Percentiles rank a stretch among this genome's conserved stretches.
These are phyloP conservation scores for Cladorrhinum sp. DNA, from an alignment of 2,329 filamentous ascomycete species.

Conservation along the genomic window DNA sequence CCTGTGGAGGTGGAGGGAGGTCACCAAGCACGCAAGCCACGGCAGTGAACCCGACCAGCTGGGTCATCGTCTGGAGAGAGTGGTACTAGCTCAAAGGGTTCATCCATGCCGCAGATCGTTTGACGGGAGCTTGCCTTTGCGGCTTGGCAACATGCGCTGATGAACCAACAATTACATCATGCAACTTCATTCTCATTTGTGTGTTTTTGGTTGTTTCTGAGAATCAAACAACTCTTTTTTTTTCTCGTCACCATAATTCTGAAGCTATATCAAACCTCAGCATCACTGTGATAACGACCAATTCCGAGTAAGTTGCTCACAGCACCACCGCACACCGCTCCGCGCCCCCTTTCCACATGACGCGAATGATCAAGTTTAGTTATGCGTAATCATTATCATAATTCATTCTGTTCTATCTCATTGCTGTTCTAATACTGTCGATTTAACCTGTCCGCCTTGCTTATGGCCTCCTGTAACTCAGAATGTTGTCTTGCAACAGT, in stretches of 20 bases:
- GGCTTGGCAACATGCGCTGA: neutral
- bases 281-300: too few species aligned
- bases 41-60: neutral
- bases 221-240: too few species aligned
- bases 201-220: too few species aligned
- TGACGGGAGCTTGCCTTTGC: neutral
- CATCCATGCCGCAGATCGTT: neutral
- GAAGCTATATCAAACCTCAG: too few species aligned
- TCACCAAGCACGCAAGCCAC: neutral
- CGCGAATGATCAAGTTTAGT: too few species aligned
- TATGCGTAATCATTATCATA: neutral
- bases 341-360: too few species aligned
- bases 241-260: too few species aligned
- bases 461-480: conserved; percentile 11
- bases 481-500: conserved; percentile 6
- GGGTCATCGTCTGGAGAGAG: neutral
- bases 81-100: neutral
- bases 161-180: too few species aligned
- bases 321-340: too few species aligned
- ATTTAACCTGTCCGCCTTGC: conserved; percentile 8
- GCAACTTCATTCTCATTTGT: too few species aligned
- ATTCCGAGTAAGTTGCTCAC: too few species aligned
- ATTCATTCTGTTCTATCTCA: neutral
- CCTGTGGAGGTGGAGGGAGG: neutral
- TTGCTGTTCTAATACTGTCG: neutral